Evolutionary conservation across 306 rosid genomes (phyloP).

Genomic region (Fagus sylvatica): DNA sequence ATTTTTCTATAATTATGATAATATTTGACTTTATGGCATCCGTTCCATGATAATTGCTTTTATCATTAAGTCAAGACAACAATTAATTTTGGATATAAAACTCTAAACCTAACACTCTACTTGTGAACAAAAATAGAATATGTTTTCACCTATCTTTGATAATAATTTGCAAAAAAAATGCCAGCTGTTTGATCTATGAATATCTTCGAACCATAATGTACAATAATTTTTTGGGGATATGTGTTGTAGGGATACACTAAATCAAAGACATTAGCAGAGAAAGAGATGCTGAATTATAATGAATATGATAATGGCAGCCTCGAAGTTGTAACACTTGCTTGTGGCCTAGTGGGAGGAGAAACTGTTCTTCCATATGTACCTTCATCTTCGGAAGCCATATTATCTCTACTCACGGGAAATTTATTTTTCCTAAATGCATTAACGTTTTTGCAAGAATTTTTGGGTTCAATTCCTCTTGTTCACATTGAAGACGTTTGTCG

Average conservation of each 20-base stretch:
- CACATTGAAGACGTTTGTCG: slow-evolving; percentile 44
- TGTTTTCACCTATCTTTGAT: no score
- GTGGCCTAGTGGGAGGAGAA: slow-evolving; percentile 56
- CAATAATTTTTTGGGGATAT: neutral
- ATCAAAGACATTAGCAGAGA: slow-evolving; percentile 55
- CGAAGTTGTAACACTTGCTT: slow-evolving; percentile 47
- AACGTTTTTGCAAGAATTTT: neutral
- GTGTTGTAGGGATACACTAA: slow-evolving; percentile 29
- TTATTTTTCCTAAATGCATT: neutral
- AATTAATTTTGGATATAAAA: no score
- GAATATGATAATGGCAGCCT: slow-evolving; percentile 15
- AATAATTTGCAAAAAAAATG: no score
- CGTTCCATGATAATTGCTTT: no score
- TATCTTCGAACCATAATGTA: no score
- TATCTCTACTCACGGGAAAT: slow-evolving; percentile 31
- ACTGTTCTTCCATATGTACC: slow-evolving; percentile 21
- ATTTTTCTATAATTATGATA: no score
- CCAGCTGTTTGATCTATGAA: no score
- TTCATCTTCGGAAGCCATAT: neutral
- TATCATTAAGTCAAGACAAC: no score
- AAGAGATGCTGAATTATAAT: slow-evolving; percentile 11
- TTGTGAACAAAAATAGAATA: no score
- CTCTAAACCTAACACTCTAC: no score
- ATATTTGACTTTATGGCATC: no score
- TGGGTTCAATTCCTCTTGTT: neutral